Base-by-base conservation (phyloP, 495 filamentous ascomycete species). In the Polyplosphaeria fusca region DNA sequence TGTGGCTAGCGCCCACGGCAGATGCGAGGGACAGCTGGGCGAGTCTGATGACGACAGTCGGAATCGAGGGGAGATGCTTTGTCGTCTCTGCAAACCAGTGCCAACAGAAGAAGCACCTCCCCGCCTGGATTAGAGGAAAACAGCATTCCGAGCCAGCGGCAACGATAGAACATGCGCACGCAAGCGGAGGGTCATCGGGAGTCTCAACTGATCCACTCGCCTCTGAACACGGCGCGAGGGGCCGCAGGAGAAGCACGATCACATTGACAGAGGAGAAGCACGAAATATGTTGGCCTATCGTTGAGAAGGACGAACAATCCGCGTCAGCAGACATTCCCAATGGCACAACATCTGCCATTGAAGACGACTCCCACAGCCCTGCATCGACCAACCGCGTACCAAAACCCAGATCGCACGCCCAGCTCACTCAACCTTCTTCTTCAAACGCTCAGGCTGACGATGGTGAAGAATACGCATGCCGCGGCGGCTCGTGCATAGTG, bases 1-100 rank as follows among this genome's bases (percentile, higher is more conserved):
- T 97, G 19, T 97, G 94, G 64, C 82, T 96, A 14, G 91, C 92
- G 0, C 92, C 92, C 0, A 96, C 91, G 1, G 92, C 92, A 7
- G 92, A 97, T 70, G 81, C 76, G 19, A 79, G 91, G 35, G 86
- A 92, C 64, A 84, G 88, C 1, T 97, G 92, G 92, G 70, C 88
- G 13, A 74, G 86, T 0, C 78, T 94, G 0, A 85, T 96, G 82
- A 79, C 85, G 16, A 95, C 93, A 0, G 76, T 89, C 14, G 92
- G 82, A 1, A 76, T 80, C 40, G 92, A 97, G 67, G 86, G 89
- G 5, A 76, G 92, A 23, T 86, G 87, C 46, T 89, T 91, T 57
- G 90, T 97, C n/a, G 71, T 97, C 1, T 87, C 82, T 55, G 82
- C 86, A 11, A 96, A 96, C 68, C 91, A 95, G 72, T 92, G 86